Base-by-base conservation (phyloP, 1,284 basidiomycete species). In the Cryptococcus hybrid region DNA sequence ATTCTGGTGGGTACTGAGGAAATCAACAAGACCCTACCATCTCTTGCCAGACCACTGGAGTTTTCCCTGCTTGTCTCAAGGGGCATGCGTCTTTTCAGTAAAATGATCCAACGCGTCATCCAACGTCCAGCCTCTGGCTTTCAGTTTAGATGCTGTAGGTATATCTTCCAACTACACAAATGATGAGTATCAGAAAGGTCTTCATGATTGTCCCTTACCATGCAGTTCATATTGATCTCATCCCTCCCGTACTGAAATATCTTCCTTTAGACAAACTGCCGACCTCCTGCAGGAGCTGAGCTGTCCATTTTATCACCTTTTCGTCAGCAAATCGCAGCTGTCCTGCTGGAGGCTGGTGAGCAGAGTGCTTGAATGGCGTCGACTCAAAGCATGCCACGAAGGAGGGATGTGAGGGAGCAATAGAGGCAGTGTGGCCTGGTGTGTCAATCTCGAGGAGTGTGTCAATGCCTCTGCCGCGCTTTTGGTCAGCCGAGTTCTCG, bases 371-470 rank as follows among this genome's bases (percentile, higher is more conserved):
- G 88, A 88, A 90, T 0, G 87, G 87, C 3, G 78, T 74, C 1
- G 81, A 78, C 59, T 85, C 80, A 9, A 82, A 78, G 72, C 91
- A 93, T 1, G 89, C 88, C 47, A 93, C 78, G 65, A 85, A 82
- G 44, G 90, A 87, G 0, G 88, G 88, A 69, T 86, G 83, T 0
- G 87, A 77, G 43, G 83, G 75, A 1, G 82, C 81, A 48, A 93
- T 87, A 55, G 82, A 78, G 4, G 86, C 80, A 4, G 89, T 90
- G 73, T 92, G 90, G 13, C 89, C 90, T 1, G 89, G 90, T 0
- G 87, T 90, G 75, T 89, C 88, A 57, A 89, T 83, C 74, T 88
- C 86, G 43, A 87, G 77, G 50, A 91, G 80, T 39, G 92, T 86
- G 65, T 90, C 88, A 60, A 93, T 88, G 2, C 91, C 91, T 38